Evolutionary conservation across 352 stramenopile species (phyloP).

Genomic region (Phytophthora litchii): DNA sequence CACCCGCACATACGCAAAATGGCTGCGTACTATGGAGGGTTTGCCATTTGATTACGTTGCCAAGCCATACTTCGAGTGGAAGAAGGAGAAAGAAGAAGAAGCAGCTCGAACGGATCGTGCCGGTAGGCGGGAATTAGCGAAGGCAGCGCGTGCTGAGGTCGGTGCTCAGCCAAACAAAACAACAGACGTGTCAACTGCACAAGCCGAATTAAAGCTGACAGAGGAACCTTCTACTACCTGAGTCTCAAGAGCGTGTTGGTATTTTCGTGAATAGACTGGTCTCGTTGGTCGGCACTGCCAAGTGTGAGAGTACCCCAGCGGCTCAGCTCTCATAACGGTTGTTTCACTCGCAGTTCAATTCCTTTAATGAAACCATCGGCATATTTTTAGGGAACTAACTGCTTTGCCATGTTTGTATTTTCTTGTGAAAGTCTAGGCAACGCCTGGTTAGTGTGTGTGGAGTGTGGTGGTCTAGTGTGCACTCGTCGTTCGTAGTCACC

Average conservation of each 20-base stretch:
- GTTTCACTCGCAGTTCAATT: conserved; percentile 4
- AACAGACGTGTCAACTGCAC: background rate
- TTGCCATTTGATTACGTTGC: conserved; percentile 76
- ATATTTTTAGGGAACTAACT: conserved; percentile 40
- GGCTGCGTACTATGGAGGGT: conserved; percentile 70
- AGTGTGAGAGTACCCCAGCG: no score
- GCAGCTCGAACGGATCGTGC: conserved; percentile 42
- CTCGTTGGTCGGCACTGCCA: background rate
- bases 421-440: conserved; percentile 18
- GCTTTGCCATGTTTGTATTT: conserved; percentile 19
- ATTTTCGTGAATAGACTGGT: conserved; percentile 12
- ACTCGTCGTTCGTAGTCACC: no score
- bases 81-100: conserved; percentile 76
- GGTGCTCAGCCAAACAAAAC: conserved; percentile 2
- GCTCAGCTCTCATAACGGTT: no score
- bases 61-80: conserved; percentile 70
- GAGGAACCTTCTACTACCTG: conserved; percentile 6
- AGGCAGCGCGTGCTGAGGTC: conserved; percentile 29
- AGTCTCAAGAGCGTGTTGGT: conserved; percentile 3
- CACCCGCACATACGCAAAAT: conserved; percentile 83
- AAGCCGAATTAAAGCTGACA: background rate
- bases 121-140: conserved; percentile 49
- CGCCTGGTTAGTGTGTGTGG: conserved; percentile 4
- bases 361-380: conserved; percentile 15
- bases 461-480: background rate